Conservation (phyloP, 2,329 filamentous ascomycete species). For the Clonostachys rhizophaga region DNA sequence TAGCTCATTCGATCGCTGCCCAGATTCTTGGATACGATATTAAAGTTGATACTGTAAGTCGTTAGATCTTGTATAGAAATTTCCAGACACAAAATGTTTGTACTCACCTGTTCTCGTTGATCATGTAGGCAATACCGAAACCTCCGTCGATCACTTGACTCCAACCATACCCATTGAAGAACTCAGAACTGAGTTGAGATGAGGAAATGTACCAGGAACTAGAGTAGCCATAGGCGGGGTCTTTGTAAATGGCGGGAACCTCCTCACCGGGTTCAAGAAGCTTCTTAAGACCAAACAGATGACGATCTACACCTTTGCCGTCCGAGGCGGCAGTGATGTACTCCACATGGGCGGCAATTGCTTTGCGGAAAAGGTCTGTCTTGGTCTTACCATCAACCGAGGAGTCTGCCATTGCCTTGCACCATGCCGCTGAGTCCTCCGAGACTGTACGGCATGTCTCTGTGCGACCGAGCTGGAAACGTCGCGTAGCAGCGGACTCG, state of each 20-base stretch:
- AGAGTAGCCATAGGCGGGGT: slow-evolving; percentile 81
- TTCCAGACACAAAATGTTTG: not conserved
- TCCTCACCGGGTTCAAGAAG: slow-evolving; percentile 76
- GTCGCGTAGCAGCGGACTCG: slow-evolving; percentile 89
- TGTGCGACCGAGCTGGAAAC: slow-evolving; percentile 93
- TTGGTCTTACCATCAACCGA: slow-evolving; percentile 58
- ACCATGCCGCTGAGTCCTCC: slow-evolving; percentile 88
- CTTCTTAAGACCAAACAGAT: slow-evolving; percentile 97
- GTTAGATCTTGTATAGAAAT: slow-evolving; percentile 3
- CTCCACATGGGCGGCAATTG: slow-evolving; percentile 76
- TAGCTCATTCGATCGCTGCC: slow-evolving; percentile 92
- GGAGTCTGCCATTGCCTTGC: slow-evolving; percentile 75
- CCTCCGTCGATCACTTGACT: slow-evolving; percentile 94
- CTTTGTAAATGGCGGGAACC: slow-evolving; percentile 76
- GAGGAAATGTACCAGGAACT: slow-evolving; percentile 85
- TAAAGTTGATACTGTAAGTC: slow-evolving; percentile 79
- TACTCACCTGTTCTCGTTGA: slow-evolving; percentile 88
- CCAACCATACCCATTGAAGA: slow-evolving; percentile 99
- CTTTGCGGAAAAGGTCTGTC: slow-evolving; percentile 74
- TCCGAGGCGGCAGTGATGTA: slow-evolving; percentile 89
- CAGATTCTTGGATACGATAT: slow-evolving; percentile 89
- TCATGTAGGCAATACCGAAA: slow-evolving; percentile 99
- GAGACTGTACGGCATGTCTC: slow-evolving; percentile 93
- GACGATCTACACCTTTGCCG: slow-evolving; percentile 90
- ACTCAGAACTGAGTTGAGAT: slow-evolving; percentile 89